These are phyloP conservation scores for Cytidiella melzeri DNA, from an alignment of 768 basidiomycete genomes.

Conservation along the genomic window DNA sequence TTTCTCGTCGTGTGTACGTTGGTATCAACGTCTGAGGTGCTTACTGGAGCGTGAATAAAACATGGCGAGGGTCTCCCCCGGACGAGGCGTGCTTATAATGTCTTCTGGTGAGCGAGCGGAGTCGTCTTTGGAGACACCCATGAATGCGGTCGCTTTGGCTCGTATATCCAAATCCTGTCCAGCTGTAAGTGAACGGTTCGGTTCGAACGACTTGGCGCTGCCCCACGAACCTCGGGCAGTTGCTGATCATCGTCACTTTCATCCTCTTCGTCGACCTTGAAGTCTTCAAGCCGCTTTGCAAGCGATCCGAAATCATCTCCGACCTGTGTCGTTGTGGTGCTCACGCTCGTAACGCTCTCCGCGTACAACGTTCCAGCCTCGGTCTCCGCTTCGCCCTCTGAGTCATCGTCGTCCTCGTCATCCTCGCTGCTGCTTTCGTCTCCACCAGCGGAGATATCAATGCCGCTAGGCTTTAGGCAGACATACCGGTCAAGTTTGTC, in stretches of 20 bases:
- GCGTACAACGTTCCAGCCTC: constrained; percentile 7
- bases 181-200: no score
- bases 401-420: constrained; percentile 51
- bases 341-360: no score
- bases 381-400: constrained; percentile 28
- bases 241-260: no score
- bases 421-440: constrained; percentile 58
- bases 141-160: constrained; percentile 41
- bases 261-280: not conserved
- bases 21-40: constrained; percentile 21
- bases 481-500: constrained; percentile 79
- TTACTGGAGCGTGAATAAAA: constrained; percentile 79
- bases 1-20: not conserved
- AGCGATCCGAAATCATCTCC: constrained; percentile 42
- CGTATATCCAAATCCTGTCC: constrained; percentile 23
- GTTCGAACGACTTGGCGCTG: no score
- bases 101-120: constrained; percentile 61
- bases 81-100: constrained; percentile 68
- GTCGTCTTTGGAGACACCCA: constrained; percentile 57
- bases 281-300: not conserved
- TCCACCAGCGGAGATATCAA: constrained; percentile 56
- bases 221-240: no score
- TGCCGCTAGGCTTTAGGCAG: constrained; percentile 64
- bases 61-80: constrained; percentile 76
- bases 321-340: no score